These are phyloP conservation scores for Pogostemon cablin DNA, from an alignment of 257 asterid genomes.

Conservation along the genomic window DNA sequence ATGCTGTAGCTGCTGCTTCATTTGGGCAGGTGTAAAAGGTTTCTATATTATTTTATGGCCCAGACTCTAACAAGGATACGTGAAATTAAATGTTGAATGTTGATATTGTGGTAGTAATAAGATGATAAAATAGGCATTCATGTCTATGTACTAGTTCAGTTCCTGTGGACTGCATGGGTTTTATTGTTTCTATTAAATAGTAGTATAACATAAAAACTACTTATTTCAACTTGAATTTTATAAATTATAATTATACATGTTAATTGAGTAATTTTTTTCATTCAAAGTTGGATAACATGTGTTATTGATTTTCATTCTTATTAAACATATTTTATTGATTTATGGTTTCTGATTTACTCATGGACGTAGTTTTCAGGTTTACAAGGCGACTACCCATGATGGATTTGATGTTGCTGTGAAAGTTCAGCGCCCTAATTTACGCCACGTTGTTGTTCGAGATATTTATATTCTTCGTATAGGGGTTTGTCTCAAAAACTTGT, in stretches of 20 bases:
- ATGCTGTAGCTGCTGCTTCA: constrained; percentile 99
- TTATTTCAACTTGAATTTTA: no score
- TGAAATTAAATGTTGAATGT: constrained; percentile 1
- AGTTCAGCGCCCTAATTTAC: constrained; percentile 95
- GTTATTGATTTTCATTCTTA: no score
- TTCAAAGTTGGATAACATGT: no score
- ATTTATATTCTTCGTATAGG: constrained; percentile 87
- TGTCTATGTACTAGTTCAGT: not conserved
- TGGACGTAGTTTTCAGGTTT: constrained; percentile 57
- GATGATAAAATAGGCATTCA: not conserved
- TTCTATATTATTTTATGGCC: constrained; percentile 27
- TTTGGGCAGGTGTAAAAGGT: constrained; percentile 86
- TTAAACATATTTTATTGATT: not conserved
- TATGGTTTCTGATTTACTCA: constrained; percentile 28
- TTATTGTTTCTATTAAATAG: no score
- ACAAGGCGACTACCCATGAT: constrained; percentile 75
- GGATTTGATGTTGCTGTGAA: constrained; percentile 92
- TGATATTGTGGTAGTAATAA: constrained; percentile 3
- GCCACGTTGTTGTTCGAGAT: constrained; percentile 81
- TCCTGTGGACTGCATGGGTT: no score
- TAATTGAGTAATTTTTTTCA: no score
- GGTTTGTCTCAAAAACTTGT: constrained; percentile 58
- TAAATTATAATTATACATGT: no score
- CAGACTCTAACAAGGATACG: constrained; percentile 22
- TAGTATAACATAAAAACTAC: no score